Evolutionary conservation across 495 filamentous ascomycete species (phyloP).

Genomic region (Venustampulla echinocandica): DNA sequence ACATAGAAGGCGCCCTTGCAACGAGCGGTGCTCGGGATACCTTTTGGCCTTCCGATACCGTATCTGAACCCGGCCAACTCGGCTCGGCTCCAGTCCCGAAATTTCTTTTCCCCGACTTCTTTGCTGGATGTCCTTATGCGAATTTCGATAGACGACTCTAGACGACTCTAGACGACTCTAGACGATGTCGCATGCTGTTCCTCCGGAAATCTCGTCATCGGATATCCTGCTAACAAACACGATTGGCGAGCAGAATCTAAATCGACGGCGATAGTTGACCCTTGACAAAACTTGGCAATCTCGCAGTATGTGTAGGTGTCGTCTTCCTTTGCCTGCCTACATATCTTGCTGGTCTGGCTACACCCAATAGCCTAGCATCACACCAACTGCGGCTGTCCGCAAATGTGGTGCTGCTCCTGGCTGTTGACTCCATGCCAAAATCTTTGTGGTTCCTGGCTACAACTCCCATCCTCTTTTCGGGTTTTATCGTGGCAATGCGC

Average conservation of each 20-base stretch:
- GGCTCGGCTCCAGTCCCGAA: slow-evolving; percentile 7
- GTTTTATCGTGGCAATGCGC: not conserved
- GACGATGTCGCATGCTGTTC: slow-evolving; percentile 4
- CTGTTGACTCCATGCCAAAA: slow-evolving; percentile 1
- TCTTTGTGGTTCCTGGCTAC: slow-evolving; percentile 3
- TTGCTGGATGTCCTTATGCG: slow-evolving; percentile 1
- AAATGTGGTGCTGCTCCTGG: slow-evolving; percentile 1
- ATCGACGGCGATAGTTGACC: not conserved
- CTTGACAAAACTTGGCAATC: not conserved
- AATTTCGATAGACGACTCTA: slow-evolving; percentile 9
- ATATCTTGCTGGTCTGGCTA: not conserved
- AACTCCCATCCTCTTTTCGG: not conserved
- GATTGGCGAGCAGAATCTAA: not conserved
- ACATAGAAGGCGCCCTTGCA: not conserved
- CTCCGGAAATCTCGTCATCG: not conserved
- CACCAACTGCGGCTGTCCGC: not conserved
- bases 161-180: too few species aligned
- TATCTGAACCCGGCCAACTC: slow-evolving; percentile 3
- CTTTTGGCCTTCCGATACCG: slow-evolving; percentile 8
- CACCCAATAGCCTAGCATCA: not conserved
- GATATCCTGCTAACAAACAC: not conserved
- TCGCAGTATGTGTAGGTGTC: slow-evolving; percentile 1
- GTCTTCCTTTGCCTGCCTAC: not conserved
- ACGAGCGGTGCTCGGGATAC: slow-evolving; percentile 2
- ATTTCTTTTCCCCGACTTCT: slow-evolving; percentile 4